Evolutionary conservation across 306 rosid genomes (phyloP).

Genomic region (Pterocarpus macrocarpus): DNA sequence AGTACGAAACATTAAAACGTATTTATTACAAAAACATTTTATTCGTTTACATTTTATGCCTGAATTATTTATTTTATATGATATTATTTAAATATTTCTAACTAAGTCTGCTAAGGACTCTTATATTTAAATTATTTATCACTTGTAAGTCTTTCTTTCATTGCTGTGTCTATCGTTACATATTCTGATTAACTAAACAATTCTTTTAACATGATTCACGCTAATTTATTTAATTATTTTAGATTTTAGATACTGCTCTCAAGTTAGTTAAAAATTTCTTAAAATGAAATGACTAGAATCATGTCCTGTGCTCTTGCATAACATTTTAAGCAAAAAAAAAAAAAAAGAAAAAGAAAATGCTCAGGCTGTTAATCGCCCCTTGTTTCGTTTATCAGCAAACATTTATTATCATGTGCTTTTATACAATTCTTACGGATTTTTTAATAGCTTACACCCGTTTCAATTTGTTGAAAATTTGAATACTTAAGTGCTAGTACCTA

Average conservation of each 20-base stretch:
- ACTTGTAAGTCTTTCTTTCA: too few relatives aligned
- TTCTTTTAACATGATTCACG: not conserved
- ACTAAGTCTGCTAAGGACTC: too few relatives aligned
- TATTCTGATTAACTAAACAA: not conserved
- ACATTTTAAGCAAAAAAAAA: not conserved
- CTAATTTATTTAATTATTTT: not conserved
- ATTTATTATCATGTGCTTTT: slow-evolving; percentile 9
- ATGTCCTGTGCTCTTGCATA: not conserved
- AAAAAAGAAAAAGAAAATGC: not conserved
- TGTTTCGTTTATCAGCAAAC: not conserved
- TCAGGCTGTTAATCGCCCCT: not conserved
- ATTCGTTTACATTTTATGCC: too few relatives aligned
- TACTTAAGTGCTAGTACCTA: not conserved
- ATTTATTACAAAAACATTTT: too few relatives aligned
- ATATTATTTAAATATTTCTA: too few relatives aligned
- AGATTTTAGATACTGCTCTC: not conserved
- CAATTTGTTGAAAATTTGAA: not conserved
- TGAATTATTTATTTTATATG: too few relatives aligned
- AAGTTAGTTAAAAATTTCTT: not conserved
- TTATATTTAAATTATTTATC: too few relatives aligned
- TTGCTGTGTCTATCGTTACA: too few relatives aligned
- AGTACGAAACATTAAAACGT: too few relatives aligned
- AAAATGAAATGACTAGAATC: not conserved
- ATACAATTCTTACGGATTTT: not conserved
- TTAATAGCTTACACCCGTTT: not conserved